Percentiles rank a stretch among this genome's conserved stretches.
phyloP scores from a whole-genome alignment of 2,329 filamentous ascomycete species.

The Chrysoporthe austroafricana region DNA sequence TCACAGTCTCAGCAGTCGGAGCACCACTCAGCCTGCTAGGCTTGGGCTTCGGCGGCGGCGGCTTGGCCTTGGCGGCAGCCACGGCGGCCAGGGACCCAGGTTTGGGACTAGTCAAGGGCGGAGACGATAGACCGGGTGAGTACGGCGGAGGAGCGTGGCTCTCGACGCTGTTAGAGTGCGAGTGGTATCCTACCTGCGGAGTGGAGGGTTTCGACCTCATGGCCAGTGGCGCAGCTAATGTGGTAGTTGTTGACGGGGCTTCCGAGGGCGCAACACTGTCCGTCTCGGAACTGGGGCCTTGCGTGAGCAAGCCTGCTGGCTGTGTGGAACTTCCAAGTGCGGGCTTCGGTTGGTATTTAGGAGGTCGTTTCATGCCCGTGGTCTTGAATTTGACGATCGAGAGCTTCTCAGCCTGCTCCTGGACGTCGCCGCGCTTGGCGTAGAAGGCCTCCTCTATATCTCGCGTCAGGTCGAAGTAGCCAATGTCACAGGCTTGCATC shows the following conservation, averaged over 20 bases:
- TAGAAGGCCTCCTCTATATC: conserved; percentile 92
- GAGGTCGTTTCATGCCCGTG: conserved; percentile 69
- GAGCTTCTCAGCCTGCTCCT: conserved; percentile 81
- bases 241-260: conserved; percentile 15
- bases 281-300: conserved; percentile 43
- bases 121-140: conserved; percentile 48
- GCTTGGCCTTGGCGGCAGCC: conserved; percentile 65
- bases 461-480: conserved; percentile 91
- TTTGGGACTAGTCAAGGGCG: conserved; percentile 35
- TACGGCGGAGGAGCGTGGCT: conserved; percentile 72
- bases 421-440: conserved; percentile 84
- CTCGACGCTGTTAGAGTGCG: conserved; percentile 51
- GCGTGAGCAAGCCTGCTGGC: conserved; percentile 55
- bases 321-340: conserved; percentile 51
- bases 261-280: conserved; percentile 11
- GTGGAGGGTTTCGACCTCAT: conserved; percentile 29
- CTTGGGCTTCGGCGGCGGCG: conserved; percentile 77
- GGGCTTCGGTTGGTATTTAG: conserved; percentile 63
- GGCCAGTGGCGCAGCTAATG: conserved; percentile 17
- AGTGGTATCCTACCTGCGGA: conserved; percentile 30
- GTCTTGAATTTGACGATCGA: conserved; percentile 91
- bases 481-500: conserved; percentile 97
- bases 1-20: conserved; percentile 75
- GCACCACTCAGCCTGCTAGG: conserved; percentile 71
- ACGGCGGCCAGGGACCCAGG: conserved; percentile 47